These are phyloP conservation scores for Austroboletus niveus DNA, from an alignment of 1,284 basidiomycete species.

Conservation along the genomic window DNA sequence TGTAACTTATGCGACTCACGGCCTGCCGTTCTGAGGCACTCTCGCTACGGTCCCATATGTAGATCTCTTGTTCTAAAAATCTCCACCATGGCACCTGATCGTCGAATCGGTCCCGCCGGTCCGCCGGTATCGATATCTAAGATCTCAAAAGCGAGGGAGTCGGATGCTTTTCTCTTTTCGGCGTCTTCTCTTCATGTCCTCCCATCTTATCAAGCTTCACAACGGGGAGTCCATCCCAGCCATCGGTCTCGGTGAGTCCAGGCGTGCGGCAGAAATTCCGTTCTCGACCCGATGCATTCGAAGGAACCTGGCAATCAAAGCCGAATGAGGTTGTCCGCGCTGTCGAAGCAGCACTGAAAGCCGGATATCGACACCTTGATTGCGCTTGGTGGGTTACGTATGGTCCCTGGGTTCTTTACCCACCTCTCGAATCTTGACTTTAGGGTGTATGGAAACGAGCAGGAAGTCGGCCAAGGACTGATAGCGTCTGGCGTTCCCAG, in stretches of 20 bases:
- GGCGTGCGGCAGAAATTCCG: neutral
- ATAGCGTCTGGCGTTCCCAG: slow-evolving; percentile 74
- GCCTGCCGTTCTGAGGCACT: neutral
- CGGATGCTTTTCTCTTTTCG: neutral
- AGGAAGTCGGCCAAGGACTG: slow-evolving; percentile 84
- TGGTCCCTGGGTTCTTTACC: slow-evolving; percentile 26
- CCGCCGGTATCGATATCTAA: slow-evolving; percentile 8
- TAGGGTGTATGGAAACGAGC: slow-evolving; percentile 74
- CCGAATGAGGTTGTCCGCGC: slow-evolving; percentile 68
- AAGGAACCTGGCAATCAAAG: slow-evolving; percentile 80
- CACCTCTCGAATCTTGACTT: neutral
- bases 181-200: slow-evolving; percentile 30
- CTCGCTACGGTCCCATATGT: neutral
- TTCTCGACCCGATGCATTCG: neutral
- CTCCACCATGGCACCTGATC: slow-evolving; percentile 1
- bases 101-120: slow-evolving; percentile 18
- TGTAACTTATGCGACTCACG: too few species aligned
- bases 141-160: neutral
- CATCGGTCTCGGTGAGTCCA: slow-evolving; percentile 65
- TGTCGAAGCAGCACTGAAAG: slow-evolving; percentile 72
- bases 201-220: slow-evolving; percentile 64
- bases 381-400: slow-evolving; percentile 58
- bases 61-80: neutral
- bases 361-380: slow-evolving; percentile 80
- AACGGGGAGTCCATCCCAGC: slow-evolving; percentile 65